A percentile compares a stretch with the other conserved stretches of the same genome.
Conservation (phyloP, 108 stramenopile genomes). For the Cyclotella sp. region DNA sequence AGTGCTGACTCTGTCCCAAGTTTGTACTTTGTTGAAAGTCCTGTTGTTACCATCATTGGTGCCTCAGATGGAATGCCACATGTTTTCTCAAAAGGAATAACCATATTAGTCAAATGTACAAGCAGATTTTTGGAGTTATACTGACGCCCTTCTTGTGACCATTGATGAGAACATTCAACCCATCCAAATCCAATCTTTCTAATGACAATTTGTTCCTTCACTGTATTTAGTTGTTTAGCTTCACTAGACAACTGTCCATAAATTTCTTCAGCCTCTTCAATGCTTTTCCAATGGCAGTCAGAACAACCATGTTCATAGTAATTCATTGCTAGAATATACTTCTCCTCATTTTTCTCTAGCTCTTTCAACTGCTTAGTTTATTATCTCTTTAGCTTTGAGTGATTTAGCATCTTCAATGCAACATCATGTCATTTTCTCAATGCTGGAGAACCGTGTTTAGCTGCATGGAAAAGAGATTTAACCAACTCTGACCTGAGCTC, state of each 20-base stretch:
- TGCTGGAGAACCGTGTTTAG: too few relatives aligned
- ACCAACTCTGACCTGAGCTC: too few relatives aligned
- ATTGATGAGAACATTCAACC: not conserved
- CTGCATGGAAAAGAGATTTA: too few relatives aligned
- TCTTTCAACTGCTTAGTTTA: too few relatives aligned
- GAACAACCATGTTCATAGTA: too few relatives aligned
- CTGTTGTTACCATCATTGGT: not conserved
- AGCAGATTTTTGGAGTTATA: not conserved
- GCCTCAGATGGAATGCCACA: not conserved
- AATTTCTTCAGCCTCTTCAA: too few relatives aligned
- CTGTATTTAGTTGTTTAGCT: not conserved
- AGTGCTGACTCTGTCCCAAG: not conserved
- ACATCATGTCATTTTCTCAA: too few relatives aligned
- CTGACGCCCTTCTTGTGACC: not conserved
- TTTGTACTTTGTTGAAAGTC: not conserved
- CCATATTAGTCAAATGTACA: not conserved
- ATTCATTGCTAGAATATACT: too few relatives aligned
- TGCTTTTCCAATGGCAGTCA: too few relatives aligned
- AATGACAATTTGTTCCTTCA: not conserved
- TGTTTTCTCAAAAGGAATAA: not conserved
- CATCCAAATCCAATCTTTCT: not conserved
- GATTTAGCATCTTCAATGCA: too few relatives aligned
- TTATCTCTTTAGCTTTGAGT: too few relatives aligned
- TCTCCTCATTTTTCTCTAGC: not conserved
- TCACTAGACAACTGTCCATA: not conserved